Conservation (phyloP, 257 asterid genomes). For the Thymus mandschuricus region DNA sequence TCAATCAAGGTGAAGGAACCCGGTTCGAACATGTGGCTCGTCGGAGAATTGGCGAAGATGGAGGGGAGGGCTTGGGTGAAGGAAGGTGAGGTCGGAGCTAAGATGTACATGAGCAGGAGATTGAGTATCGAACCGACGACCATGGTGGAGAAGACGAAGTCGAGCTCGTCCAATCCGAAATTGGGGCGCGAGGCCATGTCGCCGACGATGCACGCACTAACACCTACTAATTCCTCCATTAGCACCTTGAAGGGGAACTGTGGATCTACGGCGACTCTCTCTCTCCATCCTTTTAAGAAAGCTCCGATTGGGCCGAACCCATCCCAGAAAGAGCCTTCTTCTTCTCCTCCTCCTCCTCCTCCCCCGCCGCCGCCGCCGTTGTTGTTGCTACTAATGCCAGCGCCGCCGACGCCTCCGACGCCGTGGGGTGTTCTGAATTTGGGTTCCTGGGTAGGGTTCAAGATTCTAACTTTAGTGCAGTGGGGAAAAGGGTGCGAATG, state of each 20-base stretch:
- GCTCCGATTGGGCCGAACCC: slow-evolving; percentile 80
- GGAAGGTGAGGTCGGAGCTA: slow-evolving; percentile 74
- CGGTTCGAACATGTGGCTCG: slow-evolving; percentile 89
- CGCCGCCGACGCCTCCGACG: slow-evolving; percentile 36
- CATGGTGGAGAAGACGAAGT: slow-evolving; percentile 87
- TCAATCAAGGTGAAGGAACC: slow-evolving; percentile 55
- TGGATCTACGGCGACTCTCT: slow-evolving; percentile 87
- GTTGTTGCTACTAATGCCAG: slow-evolving; percentile 32
- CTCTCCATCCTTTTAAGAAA: slow-evolving; percentile 80
- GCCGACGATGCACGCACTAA: slow-evolving; percentile 77
- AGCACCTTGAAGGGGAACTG: slow-evolving; percentile 88
- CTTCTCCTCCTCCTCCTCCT: slow-evolving; percentile 36
- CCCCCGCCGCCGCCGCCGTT: slow-evolving; percentile 41
- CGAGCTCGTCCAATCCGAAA: slow-evolving; percentile 91
- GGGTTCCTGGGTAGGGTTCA: slow-evolving; percentile 13
- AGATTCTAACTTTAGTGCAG: slow-evolving; percentile 12
- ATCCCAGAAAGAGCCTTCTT: slow-evolving; percentile 47
- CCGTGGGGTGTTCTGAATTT: slow-evolving; percentile 25
- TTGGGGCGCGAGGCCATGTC: slow-evolving; percentile 97
- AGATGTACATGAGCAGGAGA: slow-evolving; percentile 79
- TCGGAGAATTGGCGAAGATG: slow-evolving; percentile 68
- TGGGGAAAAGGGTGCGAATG: slow-evolving; percentile 30
- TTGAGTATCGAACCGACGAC: slow-evolving; percentile 85
- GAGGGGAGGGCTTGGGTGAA: slow-evolving; percentile 56
- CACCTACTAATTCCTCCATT: slow-evolving; percentile 95